A percentile compares a stretch with the other conserved stretches of the same genome.
phyloP scores from a whole-genome alignment of 495 filamentous ascomycete genomes.

The Penicillium cataractarum region DNA sequence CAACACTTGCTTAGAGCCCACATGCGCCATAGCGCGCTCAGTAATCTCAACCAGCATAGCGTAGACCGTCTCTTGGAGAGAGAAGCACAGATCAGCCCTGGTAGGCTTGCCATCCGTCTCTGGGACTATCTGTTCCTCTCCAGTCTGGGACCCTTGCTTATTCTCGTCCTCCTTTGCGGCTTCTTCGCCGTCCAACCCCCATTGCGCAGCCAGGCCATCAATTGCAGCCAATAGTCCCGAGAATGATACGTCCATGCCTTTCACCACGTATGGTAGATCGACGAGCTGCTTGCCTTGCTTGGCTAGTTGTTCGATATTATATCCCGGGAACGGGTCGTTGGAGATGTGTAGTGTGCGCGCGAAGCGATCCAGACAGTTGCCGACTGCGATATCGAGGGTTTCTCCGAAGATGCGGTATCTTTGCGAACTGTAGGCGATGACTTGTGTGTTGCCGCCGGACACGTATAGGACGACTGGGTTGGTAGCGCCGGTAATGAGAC shows the following conservation, averaged over 20 bases:
- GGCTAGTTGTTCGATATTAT: constrained; percentile 96
- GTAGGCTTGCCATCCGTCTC: constrained; percentile 56
- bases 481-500: constrained; percentile 85
- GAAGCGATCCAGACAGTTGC: constrained; percentile 96
- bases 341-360: constrained; percentile 85
- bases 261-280: constrained; percentile 93
- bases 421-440: constrained; percentile 93
- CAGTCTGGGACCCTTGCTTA: constrained; percentile 25
- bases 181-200: constrained; percentile 49
- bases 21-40: constrained; percentile 97
- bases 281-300: constrained; percentile 75
- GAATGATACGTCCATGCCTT: constrained; percentile 98
- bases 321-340: constrained; percentile 95
- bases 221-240: constrained; percentile 84
- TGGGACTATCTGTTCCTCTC: constrained; percentile 20
- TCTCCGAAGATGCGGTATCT: constrained; percentile 98
- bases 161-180: constrained; percentile 41
- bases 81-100: constrained; percentile 89
- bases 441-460: constrained; percentile 94
- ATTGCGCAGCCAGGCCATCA: constrained; percentile 72
- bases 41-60: constrained; percentile 99
- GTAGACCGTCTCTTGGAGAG: constrained; percentile 90
- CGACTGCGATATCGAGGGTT: constrained; percentile 94
- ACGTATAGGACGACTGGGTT: constrained; percentile 97
- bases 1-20: constrained; percentile 84